A percentile compares a stretch with the other conserved stretches of the same genome.
These are phyloP conservation scores for Larix kaempferi DNA, from an alignment of 75 land plant species.

Conservation along the genomic window DNA sequence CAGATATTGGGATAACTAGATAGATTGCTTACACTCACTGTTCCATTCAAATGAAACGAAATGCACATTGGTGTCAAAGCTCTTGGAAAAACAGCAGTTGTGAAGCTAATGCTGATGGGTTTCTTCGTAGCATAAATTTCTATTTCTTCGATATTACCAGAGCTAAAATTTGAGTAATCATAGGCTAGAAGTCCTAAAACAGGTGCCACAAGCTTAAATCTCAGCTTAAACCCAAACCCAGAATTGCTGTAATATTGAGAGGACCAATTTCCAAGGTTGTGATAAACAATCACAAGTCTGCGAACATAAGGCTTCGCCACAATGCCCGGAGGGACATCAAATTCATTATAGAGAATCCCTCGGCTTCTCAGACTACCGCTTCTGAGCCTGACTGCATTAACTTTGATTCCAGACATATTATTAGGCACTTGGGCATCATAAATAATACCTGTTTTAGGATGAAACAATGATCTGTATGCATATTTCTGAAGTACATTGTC, in stretches of 20 bases:
- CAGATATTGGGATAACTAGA: slow-evolving; percentile 37
- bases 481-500: slow-evolving; percentile 55
- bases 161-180: slow-evolving; percentile 31
- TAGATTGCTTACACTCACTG: slow-evolving; percentile 20
- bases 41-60: slow-evolving; percentile 53
- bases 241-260: slow-evolving; percentile 25
- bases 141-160: slow-evolving; percentile 40
- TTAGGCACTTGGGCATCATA: slow-evolving; percentile 41
- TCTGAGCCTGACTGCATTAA: slow-evolving; percentile 58
- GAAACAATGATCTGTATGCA: slow-evolving; percentile 47
- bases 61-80: slow-evolving; percentile 47
- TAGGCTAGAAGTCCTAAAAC: slow-evolving; percentile 75
- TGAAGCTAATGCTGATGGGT: slow-evolving; percentile 47
- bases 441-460: slow-evolving; percentile 50
- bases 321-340: slow-evolving; percentile 54
- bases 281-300: slow-evolving; percentile 76
- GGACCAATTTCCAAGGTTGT: slow-evolving; percentile 66
- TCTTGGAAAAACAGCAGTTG: slow-evolving; percentile 2
- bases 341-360: slow-evolving; percentile 48
- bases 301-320: slow-evolving; percentile 35
- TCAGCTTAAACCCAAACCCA: slow-evolving; percentile 24
- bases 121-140: slow-evolving; percentile 22
- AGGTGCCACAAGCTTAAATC: slow-evolving; percentile 33
- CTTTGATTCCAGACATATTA: slow-evolving; percentile 38
- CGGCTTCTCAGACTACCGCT: slow-evolving; percentile 59